Base-by-base conservation (phyloP, 2,329 filamentous ascomycete genomes). In the Diaporthe sp. region DNA sequence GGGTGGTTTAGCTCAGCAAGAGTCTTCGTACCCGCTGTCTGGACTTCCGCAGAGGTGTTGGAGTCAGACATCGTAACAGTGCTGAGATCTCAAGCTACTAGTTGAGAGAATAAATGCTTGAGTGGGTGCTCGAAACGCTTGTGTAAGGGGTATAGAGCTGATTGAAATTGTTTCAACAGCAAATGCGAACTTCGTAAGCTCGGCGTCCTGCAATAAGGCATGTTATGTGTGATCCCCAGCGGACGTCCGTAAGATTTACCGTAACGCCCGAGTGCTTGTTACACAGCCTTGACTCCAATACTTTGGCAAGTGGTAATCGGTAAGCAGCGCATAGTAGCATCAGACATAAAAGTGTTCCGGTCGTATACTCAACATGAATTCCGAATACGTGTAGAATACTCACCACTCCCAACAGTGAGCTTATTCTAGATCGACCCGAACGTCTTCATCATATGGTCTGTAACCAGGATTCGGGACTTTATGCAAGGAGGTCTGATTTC, bases 1-100 rank as follows among this genome's bases (percentile, higher is more conserved):
- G 63, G 63, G 37, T 68, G 63, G n/a, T 53, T 22, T 2, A 68
- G 47, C n/a, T n/a, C 44, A n/a, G 63, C 31, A 39, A 68, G 31
- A 15, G 22, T 22, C 22, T 22, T 68, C 6, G 31, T n/a, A 51
- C 3, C 31, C 7, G 7, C 28, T 68, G 15, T 31, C 2, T 68
- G 31, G 3, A 9, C 4, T 39, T 37, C 39, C 9, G 31, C 47
- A 12, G 28, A n/a, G 47, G 7, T 39, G 31, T 37, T 53, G 22
- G 13, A 20, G 13, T 53, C 44, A 53, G 63, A n/a, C 63, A 68
- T 68, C 15, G 2, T 39, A 9, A n/a, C 13, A 28, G n/a, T 3
- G 47, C 22, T 7, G 31, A 12, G 10, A 17, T 25, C 1, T 17
- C 7, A 13, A 39, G 0, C 22, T 42, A 15, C 4, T 22, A 8